A percentile compares a stretch with the other conserved stretches of the same genome.
These are phyloP conservation scores for Stentor coeruleus DNA, from an alignment of 73 alveolate species.

Conservation along the genomic window DNA sequence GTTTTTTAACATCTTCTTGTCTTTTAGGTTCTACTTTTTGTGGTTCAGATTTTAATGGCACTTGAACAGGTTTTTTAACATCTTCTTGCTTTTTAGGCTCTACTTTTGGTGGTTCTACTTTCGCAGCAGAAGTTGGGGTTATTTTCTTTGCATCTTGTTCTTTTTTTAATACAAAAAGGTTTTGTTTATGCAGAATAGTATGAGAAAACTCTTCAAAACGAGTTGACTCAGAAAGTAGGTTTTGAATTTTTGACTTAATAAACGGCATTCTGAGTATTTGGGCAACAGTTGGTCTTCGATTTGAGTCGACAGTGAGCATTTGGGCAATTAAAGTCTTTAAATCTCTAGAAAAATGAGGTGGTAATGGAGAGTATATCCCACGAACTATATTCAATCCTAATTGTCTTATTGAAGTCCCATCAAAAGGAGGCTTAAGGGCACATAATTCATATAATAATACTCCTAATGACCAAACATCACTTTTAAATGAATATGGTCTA, in stretches of 20 bases:
- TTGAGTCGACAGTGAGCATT: conserved; percentile 59
- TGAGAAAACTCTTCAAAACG: conserved; percentile 56
- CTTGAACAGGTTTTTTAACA: background rate
- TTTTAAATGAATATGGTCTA: conserved; percentile 74
- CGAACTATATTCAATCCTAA: conserved; percentile 67
- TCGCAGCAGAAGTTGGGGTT: background rate
- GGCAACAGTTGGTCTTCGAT: conserved; percentile 68
- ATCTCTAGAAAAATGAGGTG: conserved; percentile 58
- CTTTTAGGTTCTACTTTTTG: conserved; percentile 9
- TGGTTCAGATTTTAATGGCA: background rate
- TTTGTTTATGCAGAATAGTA: conserved; percentile 60
- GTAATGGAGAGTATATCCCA: conserved; percentile 68
- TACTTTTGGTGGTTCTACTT: conserved; percentile 21
- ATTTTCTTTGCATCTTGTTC: background rate
- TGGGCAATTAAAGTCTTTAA: conserved; percentile 50
- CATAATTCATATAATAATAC: conserved; percentile 78
- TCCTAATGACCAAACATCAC: conserved; percentile 90
- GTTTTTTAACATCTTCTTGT: background rate
- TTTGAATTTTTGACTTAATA: conserved; percentile 27
- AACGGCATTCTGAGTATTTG: conserved; percentile 54
- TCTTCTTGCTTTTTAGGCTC: background rate
- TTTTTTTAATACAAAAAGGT: conserved; percentile 42
- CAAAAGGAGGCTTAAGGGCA: conserved; percentile 88
- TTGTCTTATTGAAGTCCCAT: conserved; percentile 67
- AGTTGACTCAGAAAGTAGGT: conserved; percentile 43